A percentile compares a stretch with the other conserved stretches of the same genome.
Conservation (phyloP, 202 grass and related monocot genomes). For the Brachypodium distachyon region DNA sequence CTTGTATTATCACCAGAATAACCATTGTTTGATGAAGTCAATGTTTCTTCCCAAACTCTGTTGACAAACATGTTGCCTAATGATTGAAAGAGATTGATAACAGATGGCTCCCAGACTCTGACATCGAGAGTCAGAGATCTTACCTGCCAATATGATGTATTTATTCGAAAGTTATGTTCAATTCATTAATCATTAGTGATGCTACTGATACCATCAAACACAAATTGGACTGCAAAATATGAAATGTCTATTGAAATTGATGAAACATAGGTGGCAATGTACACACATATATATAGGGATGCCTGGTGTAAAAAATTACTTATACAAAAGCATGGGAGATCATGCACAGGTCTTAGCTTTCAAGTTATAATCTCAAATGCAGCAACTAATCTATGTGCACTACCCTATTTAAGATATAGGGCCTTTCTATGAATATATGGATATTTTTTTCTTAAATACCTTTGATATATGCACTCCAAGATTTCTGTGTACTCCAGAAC, state of each 20-base stretch:
- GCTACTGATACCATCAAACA: background rate
- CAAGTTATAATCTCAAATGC: background rate
- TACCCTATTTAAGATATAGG: background rate
- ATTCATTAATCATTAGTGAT: background rate
- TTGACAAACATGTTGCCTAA: conserved; percentile 95
- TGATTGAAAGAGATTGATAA: conserved; percentile 92
- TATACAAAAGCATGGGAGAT: background rate
- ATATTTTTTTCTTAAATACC: conserved; percentile 37
- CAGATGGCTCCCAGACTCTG: conserved; percentile 91
- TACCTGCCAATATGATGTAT: conserved; percentile 52
- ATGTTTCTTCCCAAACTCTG: conserved; percentile 81
- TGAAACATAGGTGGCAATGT: background rate
- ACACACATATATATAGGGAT: background rate
- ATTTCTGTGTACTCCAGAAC: conserved; percentile 96
- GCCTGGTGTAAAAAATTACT: background rate
- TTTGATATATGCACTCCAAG: conserved; percentile 99
- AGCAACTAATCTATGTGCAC: conserved; percentile 3
- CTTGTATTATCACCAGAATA: conserved; percentile 44
- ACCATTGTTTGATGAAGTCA: conserved; percentile 41
- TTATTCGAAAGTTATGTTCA: background rate
- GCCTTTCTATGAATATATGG: background rate
- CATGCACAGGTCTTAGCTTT: conserved; percentile 15
- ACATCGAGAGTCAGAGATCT: conserved; percentile 95
- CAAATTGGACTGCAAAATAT: background rate
- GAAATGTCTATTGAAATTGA: background rate